Evolutionary conservation across 441 rosid genomes (phyloP).

Genomic region (Jatropha podagrica): DNA sequence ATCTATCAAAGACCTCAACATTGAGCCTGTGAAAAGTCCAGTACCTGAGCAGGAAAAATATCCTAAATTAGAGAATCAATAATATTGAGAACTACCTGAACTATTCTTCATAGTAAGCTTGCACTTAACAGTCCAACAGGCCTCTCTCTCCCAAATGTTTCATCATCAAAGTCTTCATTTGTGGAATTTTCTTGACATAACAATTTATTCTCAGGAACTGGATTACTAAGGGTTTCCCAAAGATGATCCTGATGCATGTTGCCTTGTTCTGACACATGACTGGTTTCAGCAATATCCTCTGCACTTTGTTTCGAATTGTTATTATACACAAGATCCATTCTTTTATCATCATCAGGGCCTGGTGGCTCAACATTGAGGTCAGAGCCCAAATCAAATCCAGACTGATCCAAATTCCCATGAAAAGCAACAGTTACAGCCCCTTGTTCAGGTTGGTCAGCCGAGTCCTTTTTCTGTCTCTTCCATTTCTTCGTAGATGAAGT

Average conservation of each 20-base stretch:
- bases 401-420: slow-evolving; percentile 55
- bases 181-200: slow-evolving; percentile 86
- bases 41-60: neutral
- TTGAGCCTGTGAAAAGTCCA: neutral
- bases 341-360: slow-evolving; percentile 46
- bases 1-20: neutral
- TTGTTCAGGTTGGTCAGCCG: slow-evolving; percentile 76
- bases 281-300: slow-evolving; percentile 45
- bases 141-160: slow-evolving; percentile 49
- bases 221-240: slow-evolving; percentile 62
- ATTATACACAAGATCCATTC: slow-evolving; percentile 33
- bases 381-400: slow-evolving; percentile 68
- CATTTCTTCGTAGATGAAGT: slow-evolving; percentile 99
- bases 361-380: slow-evolving; percentile 65
- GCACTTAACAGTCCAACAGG: slow-evolving; percentile 48
- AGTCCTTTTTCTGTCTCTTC: slow-evolving; percentile 92
- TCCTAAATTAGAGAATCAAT: neutral
- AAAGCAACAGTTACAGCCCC: slow-evolving; percentile 69
- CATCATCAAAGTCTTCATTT: slow-evolving; percentile 84
- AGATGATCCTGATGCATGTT: slow-evolving; percentile 43
- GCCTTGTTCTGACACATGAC: slow-evolving; percentile 42
- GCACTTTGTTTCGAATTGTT: slow-evolving; percentile 46
- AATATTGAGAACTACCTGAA: slow-evolving; percentile 45
- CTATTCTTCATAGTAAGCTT: slow-evolving; percentile 41
- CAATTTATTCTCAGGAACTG: slow-evolving; percentile 52